These are phyloP conservation scores for Erigeron canadensis DNA, from an alignment of 129 eudicot species.

Conservation along the genomic window DNA sequence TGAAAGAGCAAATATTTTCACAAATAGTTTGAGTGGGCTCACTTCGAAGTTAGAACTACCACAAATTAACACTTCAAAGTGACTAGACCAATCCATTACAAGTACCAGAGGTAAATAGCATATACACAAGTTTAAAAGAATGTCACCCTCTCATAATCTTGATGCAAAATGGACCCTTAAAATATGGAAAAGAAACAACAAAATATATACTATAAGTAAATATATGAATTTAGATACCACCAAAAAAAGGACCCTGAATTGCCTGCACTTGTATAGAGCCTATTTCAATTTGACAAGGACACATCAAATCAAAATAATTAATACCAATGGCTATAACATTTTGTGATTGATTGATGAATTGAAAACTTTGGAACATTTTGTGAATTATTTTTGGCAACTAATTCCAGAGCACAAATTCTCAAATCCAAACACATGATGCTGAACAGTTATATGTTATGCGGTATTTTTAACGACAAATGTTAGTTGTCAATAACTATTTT, in stretches of 20 bases:
- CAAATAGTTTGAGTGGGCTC: neutral
- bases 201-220: conserved; percentile 22
- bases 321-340: conserved; percentile 29
- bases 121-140: conserved; percentile 22
- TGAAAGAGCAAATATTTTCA: too few relatives aligned
- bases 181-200: conserved; percentile 22
- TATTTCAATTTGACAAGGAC: conserved; percentile 38
- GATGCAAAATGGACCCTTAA: conserved; percentile 11
- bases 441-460: neutral
- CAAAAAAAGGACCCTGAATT: conserved; percentile 39
- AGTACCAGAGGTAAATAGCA: conserved; percentile 9
- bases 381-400: neutral
- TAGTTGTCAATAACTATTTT: too few relatives aligned
- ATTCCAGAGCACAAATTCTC: conserved; percentile 7
- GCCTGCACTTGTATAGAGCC: conserved; percentile 31
- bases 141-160: conserved; percentile 13
- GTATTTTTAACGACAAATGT: too few relatives aligned
- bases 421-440: neutral
- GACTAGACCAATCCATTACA: conserved; percentile 18
- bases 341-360: conserved; percentile 26
- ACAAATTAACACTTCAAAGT: neutral
- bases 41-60: conserved; percentile 6
- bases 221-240: conserved; percentile 36
- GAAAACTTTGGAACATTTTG: conserved; percentile 16
- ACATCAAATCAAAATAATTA: conserved; percentile 40